phyloP scores from a whole-genome alignment of 352 stramenopile genomes.

The Phytophthora chlamydospora region DNA sequence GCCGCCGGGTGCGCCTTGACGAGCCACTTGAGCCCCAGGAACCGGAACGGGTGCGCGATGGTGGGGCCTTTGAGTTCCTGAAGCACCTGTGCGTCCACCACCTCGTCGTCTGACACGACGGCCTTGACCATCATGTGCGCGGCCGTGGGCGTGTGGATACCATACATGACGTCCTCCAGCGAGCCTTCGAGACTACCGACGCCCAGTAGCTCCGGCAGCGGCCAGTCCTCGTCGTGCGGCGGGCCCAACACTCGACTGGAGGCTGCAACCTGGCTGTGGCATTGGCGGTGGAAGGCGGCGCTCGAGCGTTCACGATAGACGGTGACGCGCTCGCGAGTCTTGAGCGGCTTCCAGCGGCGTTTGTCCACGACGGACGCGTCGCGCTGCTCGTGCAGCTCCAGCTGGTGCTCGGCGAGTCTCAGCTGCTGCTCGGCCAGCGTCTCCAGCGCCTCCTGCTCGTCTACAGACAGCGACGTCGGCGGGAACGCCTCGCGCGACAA shows the following conservation, averaged over 20 bases:
- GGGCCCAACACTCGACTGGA: background rate
- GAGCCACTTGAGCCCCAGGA: constrained; percentile 62
- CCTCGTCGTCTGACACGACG: constrained; percentile 42
- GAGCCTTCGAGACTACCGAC: constrained; percentile 39
- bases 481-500: constrained; percentile 36
- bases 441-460: constrained; percentile 33
- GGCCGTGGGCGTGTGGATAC: constrained; percentile 44
- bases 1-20: constrained; percentile 34
- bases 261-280: constrained; percentile 10
- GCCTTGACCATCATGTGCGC: constrained; percentile 45
- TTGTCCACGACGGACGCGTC: constrained; percentile 37
- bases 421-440: constrained; percentile 37
- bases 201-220: constrained; percentile 35
- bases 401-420: constrained; percentile 28
- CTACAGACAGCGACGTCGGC: constrained; percentile 27
- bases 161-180: constrained; percentile 65
- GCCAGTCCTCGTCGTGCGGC: constrained; percentile 27
- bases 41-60: constrained; percentile 51
- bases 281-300: constrained; percentile 24
- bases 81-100: constrained; percentile 54
- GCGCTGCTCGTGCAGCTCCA: constrained; percentile 36
- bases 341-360: constrained; percentile 56
- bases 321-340: constrained; percentile 51
- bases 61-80: constrained; percentile 41
- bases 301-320: constrained; percentile 50